These are phyloP conservation scores for Mycena galopus DNA, from an alignment of 768 basidiomycete species.

Conservation along the genomic window DNA sequence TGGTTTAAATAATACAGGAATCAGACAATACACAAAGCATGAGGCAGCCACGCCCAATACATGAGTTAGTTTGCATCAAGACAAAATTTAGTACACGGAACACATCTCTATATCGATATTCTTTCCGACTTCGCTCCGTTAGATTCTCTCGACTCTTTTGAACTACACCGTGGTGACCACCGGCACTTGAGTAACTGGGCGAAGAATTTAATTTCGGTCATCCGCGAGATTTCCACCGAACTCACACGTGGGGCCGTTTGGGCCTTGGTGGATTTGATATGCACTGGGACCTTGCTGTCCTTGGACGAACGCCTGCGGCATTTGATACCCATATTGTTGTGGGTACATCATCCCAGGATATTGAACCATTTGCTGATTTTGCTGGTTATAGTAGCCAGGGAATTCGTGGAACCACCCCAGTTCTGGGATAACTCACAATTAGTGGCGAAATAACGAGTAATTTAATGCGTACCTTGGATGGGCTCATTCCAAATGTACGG, in stretches of 20 bases:
- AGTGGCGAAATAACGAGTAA: too few species aligned
- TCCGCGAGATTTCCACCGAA: not conserved
- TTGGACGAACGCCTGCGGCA: slow-evolving; percentile 54
- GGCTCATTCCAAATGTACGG: slow-evolving; percentile 71
- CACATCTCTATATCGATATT: not conserved
- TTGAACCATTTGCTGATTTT: slow-evolving; percentile 44
- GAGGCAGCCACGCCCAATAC: slow-evolving; percentile 39
- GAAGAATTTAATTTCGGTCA: not conserved
- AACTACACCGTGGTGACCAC: slow-evolving; percentile 15
- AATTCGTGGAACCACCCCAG: slow-evolving; percentile 84
- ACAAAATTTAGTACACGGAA: slow-evolving; percentile 9
- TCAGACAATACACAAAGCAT: slow-evolving; percentile 9
- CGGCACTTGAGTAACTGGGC: slow-evolving; percentile 35
- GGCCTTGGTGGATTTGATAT: slow-evolving; percentile 29
- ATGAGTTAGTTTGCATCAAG: slow-evolving; percentile 26
- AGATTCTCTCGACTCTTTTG: not conserved
- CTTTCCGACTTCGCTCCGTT: slow-evolving; percentile 13
- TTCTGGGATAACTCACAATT: slow-evolving; percentile 66
- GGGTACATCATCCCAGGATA: slow-evolving; percentile 40
- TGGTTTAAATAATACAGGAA: slow-evolving; percentile 21
- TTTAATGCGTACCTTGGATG: slow-evolving; percentile 57
- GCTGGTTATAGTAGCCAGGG: slow-evolving; percentile 70
- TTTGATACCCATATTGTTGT: slow-evolving; percentile 49
- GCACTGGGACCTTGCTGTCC: slow-evolving; percentile 19
- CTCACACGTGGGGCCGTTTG: slow-evolving; percentile 29